Evolutionary conservation across 2,329 filamentous ascomycete species (phyloP).

Genomic region (Mycosphaerelloides madeirae): DNA sequence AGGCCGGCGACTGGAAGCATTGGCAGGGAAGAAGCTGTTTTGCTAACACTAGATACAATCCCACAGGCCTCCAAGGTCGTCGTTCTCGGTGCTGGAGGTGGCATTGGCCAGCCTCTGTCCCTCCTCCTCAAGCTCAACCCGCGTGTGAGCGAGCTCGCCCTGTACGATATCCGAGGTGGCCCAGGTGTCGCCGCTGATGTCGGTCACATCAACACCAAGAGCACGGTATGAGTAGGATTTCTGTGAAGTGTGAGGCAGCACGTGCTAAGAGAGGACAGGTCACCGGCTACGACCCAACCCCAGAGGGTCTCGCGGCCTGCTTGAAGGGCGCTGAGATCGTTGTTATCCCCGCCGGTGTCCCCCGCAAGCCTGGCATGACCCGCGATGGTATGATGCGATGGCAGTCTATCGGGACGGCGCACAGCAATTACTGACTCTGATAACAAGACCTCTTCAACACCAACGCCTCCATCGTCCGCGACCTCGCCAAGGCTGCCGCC

Average conservation of each 20-base stretch:
- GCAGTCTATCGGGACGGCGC: neutral
- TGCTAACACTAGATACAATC: neutral
- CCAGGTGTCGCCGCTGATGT: conserved; percentile 98
- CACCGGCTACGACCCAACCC: conserved; percentile 74
- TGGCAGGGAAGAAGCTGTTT: neutral
- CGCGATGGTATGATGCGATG: conserved; percentile 65
- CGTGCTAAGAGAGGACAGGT: conserved; percentile 50
- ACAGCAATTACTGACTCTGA: neutral
- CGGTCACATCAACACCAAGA: conserved; percentile 99
- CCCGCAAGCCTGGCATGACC: conserved; percentile 99
- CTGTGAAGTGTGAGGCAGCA: conserved; percentile 2
- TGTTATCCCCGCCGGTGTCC: conserved; percentile 96
- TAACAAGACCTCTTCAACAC: conserved; percentile 92
- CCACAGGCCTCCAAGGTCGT: conserved; percentile 89
- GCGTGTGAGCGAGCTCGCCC: conserved; percentile 83
- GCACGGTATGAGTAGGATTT: conserved; percentile 56
- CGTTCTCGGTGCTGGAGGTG: conserved; percentile 92
- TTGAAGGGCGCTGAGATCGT: conserved; percentile 89
- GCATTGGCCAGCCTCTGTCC: conserved; percentile 96
- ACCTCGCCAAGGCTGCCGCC: conserved; percentile 91
- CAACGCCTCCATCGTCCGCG: conserved; percentile 98
- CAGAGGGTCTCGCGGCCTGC: conserved; percentile 65
- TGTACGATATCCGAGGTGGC: conserved; percentile 94
- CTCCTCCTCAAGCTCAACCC: conserved; percentile 99
- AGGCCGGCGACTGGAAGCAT: conserved; percentile 4